These are phyloP conservation scores for Chaetomium globosum DNA, from an alignment of 2,329 filamentous ascomycete genomes.

Conservation along the genomic window DNA sequence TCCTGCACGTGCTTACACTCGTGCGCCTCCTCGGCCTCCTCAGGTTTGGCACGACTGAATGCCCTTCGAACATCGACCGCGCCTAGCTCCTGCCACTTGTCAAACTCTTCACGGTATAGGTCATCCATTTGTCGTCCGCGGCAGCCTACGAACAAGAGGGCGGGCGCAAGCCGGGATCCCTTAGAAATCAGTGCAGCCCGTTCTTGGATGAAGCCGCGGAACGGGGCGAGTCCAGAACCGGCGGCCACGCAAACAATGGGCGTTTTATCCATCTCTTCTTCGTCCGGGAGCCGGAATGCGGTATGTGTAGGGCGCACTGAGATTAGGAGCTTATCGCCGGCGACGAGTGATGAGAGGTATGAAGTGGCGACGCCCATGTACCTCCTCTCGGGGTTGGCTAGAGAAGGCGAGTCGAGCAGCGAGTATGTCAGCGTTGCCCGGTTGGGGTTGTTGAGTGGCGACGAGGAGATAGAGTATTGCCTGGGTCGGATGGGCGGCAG, in stretches of 20 bases:
- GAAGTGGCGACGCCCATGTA: conserved; percentile 64
- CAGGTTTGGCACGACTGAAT: conserved; percentile 50
- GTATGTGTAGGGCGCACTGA: conserved; percentile 49
- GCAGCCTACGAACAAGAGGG: conserved; percentile 68
- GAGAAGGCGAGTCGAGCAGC: conserved; percentile 61
- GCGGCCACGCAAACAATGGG: conserved; percentile 57
- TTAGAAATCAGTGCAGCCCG: conserved; percentile 55
- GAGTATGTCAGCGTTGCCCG: conserved; percentile 68
- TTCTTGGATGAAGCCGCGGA: conserved; percentile 66
- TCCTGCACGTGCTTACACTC: conserved; percentile 48
- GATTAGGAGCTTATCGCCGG: conserved; percentile 53
- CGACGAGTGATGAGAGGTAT: conserved; percentile 57
- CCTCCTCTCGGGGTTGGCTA: conserved; percentile 53
- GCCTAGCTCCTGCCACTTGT: conserved; percentile 61
- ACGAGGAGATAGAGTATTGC: conserved; percentile 80
- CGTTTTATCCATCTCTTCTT: conserved; percentile 45
- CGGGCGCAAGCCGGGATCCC: conserved; percentile 59
- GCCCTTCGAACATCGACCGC: conserved; percentile 64
- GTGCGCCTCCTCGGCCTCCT: conserved; percentile 51
- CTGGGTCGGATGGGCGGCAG: conserved; percentile 75
- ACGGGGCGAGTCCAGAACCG: conserved; percentile 62
- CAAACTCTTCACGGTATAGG: conserved; percentile 62
- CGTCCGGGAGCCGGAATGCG: conserved; percentile 53
- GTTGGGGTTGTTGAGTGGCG: conserved; percentile 61
- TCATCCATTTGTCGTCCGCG: conserved; percentile 58